Conservation (phyloP, 441 rosid species). For the Hura crepitans region DNA sequence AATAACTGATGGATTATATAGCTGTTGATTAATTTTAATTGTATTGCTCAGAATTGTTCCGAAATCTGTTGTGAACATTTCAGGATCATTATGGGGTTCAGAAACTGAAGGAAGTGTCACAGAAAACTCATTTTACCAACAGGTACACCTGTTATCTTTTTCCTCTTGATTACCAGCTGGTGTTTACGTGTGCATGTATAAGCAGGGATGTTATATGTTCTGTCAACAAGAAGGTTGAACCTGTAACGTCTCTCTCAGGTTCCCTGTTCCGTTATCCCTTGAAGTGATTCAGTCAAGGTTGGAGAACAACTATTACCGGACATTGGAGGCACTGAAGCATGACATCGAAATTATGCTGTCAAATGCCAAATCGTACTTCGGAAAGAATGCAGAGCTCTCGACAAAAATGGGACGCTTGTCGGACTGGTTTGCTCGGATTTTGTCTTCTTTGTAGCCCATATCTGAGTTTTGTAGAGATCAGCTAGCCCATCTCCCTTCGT, state of each 20-base stretch:
- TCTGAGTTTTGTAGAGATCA: conserved; percentile 18
- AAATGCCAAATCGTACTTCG: conserved; percentile 64
- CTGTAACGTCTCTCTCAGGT: conserved; percentile 42
- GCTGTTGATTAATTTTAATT: neutral
- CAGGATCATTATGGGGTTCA: conserved; percentile 85
- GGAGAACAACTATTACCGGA: conserved; percentile 78
- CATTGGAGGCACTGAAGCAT: conserved; percentile 68
- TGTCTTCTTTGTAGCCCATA: conserved; percentile 46
- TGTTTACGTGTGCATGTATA: too few relatives aligned
- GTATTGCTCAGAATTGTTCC: conserved; percentile 12
- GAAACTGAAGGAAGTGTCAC: conserved; percentile 68
- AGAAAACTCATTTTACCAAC: conserved; percentile 68
- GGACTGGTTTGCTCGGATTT: conserved; percentile 45
- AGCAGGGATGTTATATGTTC: too few relatives aligned
- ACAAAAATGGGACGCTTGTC: conserved; percentile 56
- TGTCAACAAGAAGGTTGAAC: neutral
- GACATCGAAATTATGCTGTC: conserved; percentile 53
- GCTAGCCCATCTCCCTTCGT: conserved; percentile 1
- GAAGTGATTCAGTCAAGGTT: conserved; percentile 66
- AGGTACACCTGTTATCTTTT: conserved; percentile 41
- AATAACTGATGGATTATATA: neutral
- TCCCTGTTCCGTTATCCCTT: conserved; percentile 77
- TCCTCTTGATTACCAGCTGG: neutral
- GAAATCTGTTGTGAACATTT: conserved; percentile 26
- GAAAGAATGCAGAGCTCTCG: conserved; percentile 49